Percentiles rank a stretch among this genome's conserved stretches.
Evolutionary conservation across 495 filamentous ascomycete genomes (phyloP).

Genomic region (Penicillium waksmanii): DNA sequence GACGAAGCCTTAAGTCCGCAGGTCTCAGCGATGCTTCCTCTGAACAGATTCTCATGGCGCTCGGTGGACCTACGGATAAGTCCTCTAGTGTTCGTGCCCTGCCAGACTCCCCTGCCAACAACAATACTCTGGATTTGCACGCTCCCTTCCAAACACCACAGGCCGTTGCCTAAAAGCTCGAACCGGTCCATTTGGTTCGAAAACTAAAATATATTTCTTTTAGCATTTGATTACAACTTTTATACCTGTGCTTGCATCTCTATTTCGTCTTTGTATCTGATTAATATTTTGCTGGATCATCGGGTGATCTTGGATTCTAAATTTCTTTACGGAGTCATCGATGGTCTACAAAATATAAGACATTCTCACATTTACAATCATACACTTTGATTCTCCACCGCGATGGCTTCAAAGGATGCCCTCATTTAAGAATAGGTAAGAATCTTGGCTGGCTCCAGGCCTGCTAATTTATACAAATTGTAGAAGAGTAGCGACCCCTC

Average conservation of each 20-base stretch:
- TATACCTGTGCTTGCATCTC: background rate
- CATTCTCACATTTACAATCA: background rate
- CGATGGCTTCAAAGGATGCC: no score
- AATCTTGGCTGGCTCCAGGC: no score
- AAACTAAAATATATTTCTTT: background rate
- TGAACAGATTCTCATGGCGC: slow-evolving; percentile 78
- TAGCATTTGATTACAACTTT: background rate
- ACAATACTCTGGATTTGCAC: slow-evolving; percentile 7
- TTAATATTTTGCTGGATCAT: background rate
- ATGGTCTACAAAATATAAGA: background rate
- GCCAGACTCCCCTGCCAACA: slow-evolving; percentile 13
- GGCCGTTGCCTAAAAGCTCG: slow-evolving; percentile 10
- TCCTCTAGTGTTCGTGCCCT: slow-evolving; percentile 7
- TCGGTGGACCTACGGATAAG: slow-evolving; percentile 42
- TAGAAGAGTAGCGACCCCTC: no score
- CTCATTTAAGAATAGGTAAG: no score
- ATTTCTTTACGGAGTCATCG: background rate
- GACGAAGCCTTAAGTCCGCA: slow-evolving; percentile 83
- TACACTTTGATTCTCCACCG: no score
- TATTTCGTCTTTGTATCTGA: background rate
- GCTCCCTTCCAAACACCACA: slow-evolving; percentile 16
- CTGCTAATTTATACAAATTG: no score
- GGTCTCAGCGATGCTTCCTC: slow-evolving; percentile 70
- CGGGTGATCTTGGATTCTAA: background rate
- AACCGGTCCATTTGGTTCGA: background rate